Conservation (phyloP, 495 filamentous ascomycete genomes). For the Neurospora sublineolata region DNA sequence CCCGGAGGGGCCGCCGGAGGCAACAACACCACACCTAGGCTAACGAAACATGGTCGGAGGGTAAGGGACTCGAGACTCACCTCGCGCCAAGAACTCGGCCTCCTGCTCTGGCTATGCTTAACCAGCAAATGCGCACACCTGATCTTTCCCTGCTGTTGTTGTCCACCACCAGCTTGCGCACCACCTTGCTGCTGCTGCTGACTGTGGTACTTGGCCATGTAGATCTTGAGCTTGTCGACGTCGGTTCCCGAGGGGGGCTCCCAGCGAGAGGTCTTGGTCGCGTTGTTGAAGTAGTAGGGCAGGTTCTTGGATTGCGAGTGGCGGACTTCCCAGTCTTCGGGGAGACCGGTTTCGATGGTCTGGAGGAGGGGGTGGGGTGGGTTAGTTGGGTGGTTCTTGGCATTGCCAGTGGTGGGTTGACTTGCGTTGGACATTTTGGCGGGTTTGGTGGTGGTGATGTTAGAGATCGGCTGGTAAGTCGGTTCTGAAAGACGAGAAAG, state of each 20-base stretch:
- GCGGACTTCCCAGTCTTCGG: constrained; percentile 82
- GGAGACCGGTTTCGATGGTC: constrained; percentile 68
- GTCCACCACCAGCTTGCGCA: neutral
- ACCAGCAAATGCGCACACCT: constrained; percentile 82
- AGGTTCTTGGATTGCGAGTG: constrained; percentile 95
- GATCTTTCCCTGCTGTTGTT: constrained; percentile 61
- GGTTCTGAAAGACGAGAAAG: neutral
- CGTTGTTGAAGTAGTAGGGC: constrained; percentile 91
- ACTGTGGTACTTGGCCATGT: constrained; percentile 74
- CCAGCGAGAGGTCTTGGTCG: constrained; percentile 79
- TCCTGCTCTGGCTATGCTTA: constrained; percentile 78
- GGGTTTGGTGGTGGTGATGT: neutral
- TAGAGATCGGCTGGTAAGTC: neutral
- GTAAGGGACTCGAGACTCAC: constrained; percentile 12
- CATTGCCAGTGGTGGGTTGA: neutral
- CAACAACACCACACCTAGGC: neutral
- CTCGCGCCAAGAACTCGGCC: constrained; percentile 86
- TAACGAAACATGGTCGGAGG: too few species aligned
- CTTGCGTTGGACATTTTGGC: constrained; percentile 11
- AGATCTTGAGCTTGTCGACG: constrained; percentile 77
- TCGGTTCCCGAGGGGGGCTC: constrained; percentile 81
- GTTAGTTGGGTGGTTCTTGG: neutral
- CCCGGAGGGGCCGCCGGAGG: neutral
- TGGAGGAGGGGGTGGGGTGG: neutral
- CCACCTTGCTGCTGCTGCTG: constrained; percentile 14